phyloP scores from a whole-genome alignment of 345 rosid genomes.

The Corchorus olitorius region DNA sequence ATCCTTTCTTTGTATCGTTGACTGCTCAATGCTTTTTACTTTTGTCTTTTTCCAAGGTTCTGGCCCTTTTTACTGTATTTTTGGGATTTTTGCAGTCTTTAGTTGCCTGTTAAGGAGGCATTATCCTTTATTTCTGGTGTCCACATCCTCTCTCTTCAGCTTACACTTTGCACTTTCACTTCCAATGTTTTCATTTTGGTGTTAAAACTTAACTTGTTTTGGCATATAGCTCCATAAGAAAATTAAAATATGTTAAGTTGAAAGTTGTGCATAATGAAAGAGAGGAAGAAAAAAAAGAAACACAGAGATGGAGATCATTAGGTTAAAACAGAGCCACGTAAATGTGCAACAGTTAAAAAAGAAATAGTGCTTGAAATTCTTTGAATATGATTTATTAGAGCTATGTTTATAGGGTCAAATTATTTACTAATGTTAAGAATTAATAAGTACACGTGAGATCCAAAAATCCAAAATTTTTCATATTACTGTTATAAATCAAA shows the following conservation, averaged over 20 bases:
- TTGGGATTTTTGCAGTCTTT: not conserved
- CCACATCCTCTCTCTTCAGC: not conserved
- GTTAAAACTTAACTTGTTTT: too few species aligned
- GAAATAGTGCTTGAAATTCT: not conserved
- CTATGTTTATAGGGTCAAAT: not conserved
- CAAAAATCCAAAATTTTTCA: not conserved
- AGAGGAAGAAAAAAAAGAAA: not conserved
- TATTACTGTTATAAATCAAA: not conserved
- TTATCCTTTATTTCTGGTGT: not conserved
- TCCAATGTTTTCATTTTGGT: not conserved
- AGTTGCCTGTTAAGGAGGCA: not conserved
- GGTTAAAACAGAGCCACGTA: not conserved
- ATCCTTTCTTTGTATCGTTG: not conserved
- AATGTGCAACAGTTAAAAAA: not conserved
- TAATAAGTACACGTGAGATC: not conserved
- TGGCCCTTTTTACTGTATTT: not conserved
- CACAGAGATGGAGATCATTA: not conserved
- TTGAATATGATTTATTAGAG: not conserved
- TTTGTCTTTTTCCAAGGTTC: not conserved
- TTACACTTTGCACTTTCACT: too few species aligned
- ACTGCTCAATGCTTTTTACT: constrained; percentile 1
- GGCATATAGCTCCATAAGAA: not conserved
- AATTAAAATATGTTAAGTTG: not conserved
- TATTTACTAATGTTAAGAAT: not conserved
- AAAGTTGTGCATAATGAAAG: not conserved